Evolutionary conservation across 495 filamentous ascomycete species (phyloP).

Genomic region (Penicillium desertorum): DNA sequence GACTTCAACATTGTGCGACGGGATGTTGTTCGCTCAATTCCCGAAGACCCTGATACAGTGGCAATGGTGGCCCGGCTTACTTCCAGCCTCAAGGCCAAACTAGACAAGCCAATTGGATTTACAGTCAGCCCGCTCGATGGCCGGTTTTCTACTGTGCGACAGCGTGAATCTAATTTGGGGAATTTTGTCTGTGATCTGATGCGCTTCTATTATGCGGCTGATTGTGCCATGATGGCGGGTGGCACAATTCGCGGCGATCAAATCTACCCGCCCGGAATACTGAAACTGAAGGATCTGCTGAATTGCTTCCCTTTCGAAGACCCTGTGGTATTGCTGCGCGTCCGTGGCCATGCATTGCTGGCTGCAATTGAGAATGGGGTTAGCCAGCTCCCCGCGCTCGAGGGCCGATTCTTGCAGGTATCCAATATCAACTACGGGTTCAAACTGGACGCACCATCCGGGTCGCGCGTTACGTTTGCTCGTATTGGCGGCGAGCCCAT

Average conservation of each 20-base stretch:
- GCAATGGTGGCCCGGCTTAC: conserved; percentile 66
- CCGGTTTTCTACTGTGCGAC: conserved; percentile 77
- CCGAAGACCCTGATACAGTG: conserved; percentile 56
- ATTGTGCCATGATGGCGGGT: conserved; percentile 80
- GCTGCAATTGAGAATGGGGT: conserved; percentile 82
- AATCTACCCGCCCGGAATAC: conserved; percentile 76
- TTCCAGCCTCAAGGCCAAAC: conserved; percentile 64
- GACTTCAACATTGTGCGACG: conserved; percentile 73
- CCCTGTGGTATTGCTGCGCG: conserved; percentile 73
- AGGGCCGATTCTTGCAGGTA: conserved; percentile 74
- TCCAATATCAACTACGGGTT: conserved; percentile 75
- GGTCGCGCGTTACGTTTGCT: conserved; percentile 61
- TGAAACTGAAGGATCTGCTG: conserved; percentile 72
- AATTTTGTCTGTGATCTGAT: conserved; percentile 93
- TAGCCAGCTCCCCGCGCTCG: conserved; percentile 74
- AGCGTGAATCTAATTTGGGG: conserved; percentile 75
- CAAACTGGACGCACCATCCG: conserved; percentile 56
- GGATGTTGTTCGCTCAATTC: conserved; percentile 66
- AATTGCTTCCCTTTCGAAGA: conserved; percentile 92
- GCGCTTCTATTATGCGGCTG: conserved; percentile 74
- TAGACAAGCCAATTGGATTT: conserved; percentile 81
- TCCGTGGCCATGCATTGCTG: conserved; percentile 63
- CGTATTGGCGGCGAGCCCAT: conserved; percentile 59
- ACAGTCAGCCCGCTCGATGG: conserved; percentile 78
- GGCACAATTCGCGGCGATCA: conserved; percentile 91